Evolutionary conservation across 192 early-diverging fungal genomes (phyloP).

Genomic region (Helicostylum pulchrum): DNA sequence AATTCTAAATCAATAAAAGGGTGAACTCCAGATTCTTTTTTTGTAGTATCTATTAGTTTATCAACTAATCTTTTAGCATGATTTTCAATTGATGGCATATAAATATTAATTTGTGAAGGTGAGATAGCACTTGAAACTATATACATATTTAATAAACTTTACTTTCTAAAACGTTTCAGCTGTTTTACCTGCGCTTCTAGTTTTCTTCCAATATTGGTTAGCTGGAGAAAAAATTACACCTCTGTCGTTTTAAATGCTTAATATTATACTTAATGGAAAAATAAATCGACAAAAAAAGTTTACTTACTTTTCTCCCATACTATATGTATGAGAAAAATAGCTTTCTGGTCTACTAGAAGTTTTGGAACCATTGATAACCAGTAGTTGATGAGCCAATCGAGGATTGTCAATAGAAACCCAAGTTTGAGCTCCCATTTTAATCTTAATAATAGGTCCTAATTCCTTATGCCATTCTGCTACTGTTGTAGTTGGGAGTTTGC

Average conservation of each 20-base stretch:
- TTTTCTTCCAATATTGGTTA: constrained; percentile 2
- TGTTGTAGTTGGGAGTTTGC: neutral
- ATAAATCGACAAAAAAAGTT: neutral
- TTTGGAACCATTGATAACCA: constrained; percentile 6
- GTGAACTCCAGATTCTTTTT: neutral
- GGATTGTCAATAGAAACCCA: constrained; percentile 10
- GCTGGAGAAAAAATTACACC: neutral
- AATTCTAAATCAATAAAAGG: neutral
- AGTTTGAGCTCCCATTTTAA: constrained; percentile 10
- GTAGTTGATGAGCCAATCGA: constrained; percentile 7
- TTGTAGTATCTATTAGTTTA: neutral
- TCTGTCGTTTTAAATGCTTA: neutral
- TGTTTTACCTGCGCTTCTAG: constrained; percentile 14
- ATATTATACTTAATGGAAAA: too few species aligned
- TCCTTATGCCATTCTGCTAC: constrained; percentile 1
- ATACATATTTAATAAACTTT: neutral
- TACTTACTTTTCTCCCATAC: constrained; percentile 2
- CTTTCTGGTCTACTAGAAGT: neutral
- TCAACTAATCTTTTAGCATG: neutral
- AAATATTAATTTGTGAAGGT: constrained; percentile 3
- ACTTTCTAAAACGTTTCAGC: neutral
- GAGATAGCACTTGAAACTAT: neutral
- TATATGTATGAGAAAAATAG: neutral
- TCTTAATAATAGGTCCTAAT: constrained; percentile 4
- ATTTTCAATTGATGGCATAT: neutral